These are phyloP conservation scores for Picochlorum sp. DNA, from an alignment of 139 green algal species.

Conservation along the genomic window DNA sequence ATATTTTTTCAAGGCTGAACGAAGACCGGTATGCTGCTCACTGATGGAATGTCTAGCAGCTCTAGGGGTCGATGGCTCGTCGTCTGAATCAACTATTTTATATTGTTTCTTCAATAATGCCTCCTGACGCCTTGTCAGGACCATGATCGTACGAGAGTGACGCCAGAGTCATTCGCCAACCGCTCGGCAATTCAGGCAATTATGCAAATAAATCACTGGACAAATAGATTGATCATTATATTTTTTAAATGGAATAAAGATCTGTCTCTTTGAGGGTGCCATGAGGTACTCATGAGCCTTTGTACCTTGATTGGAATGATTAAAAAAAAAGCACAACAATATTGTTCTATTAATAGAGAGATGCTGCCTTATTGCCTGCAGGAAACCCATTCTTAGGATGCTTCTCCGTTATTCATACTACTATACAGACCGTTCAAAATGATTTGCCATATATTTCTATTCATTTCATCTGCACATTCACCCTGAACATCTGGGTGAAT, in stretches of 20 bases:
- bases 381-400: too few species aligned
- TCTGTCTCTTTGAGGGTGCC: too few species aligned
- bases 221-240: too few species aligned
- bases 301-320: too few species aligned
- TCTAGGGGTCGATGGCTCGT: background rate
- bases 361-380: too few species aligned
- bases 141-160: background rate
- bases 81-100: background rate
- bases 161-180: too few species aligned
- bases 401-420: background rate
- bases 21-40: background rate
- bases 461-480: conserved; percentile 11
- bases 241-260: too few species aligned
- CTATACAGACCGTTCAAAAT: conserved; percentile 6
- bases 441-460: conserved; percentile 11
- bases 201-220: too few species aligned
- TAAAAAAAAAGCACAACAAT: too few species aligned
- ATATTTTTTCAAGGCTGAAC: conserved; percentile 16
- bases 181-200: too few species aligned
- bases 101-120: conserved; percentile 9
- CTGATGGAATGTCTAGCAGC: background rate
- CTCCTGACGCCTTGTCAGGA: conserved; percentile 8
- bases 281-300: too few species aligned
- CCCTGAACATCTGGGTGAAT: conserved; percentile 11
- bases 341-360: too few species aligned